A percentile compares a stretch with the other conserved stretches of the same genome.
Evolutionary conservation across 1,139 yeast species (phyloP).

Genomic region (Scheffersomyces segobiensis): DNA sequence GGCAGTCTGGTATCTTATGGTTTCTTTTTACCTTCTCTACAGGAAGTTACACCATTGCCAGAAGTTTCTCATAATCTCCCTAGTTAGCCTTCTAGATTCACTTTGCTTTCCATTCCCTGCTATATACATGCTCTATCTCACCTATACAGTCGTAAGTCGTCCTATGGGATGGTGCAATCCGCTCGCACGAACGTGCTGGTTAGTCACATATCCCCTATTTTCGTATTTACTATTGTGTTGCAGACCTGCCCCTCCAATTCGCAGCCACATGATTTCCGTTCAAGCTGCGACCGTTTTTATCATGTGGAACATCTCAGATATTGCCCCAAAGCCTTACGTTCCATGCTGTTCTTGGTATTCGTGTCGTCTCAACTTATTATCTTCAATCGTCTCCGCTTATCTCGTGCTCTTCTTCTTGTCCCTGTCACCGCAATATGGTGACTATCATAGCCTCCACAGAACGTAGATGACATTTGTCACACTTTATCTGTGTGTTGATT

Average conservation of each 20-base stretch:
- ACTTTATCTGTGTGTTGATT: too few relatives aligned
- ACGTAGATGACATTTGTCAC: too few relatives aligned
- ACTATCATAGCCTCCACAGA: too few relatives aligned
- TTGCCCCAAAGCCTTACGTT: neutral
- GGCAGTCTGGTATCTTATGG: too few relatives aligned
- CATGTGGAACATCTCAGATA: neutral
- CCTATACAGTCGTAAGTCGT: neutral
- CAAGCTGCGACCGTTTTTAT: neutral
- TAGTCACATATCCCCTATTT: neutral
- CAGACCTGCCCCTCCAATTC: neutral
- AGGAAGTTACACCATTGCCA: too few relatives aligned
- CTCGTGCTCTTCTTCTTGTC: conserved; percentile 3
- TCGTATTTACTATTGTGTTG: neutral
- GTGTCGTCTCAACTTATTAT: neutral
- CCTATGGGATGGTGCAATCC: neutral
- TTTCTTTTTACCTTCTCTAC: too few relatives aligned
- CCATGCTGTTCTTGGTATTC: neutral
- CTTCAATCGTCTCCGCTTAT: neutral
- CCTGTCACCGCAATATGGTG: conserved; percentile 6
- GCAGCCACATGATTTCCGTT: conserved; percentile 3
- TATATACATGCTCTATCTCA: neutral
- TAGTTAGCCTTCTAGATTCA: neutral
- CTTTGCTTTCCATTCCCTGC: neutral
- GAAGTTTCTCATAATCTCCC: too few relatives aligned
- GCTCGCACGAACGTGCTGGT: neutral